phyloP scores from a whole-genome alignment of 352 stramenopile genomes.

The Pythium brachiatum region DNA sequence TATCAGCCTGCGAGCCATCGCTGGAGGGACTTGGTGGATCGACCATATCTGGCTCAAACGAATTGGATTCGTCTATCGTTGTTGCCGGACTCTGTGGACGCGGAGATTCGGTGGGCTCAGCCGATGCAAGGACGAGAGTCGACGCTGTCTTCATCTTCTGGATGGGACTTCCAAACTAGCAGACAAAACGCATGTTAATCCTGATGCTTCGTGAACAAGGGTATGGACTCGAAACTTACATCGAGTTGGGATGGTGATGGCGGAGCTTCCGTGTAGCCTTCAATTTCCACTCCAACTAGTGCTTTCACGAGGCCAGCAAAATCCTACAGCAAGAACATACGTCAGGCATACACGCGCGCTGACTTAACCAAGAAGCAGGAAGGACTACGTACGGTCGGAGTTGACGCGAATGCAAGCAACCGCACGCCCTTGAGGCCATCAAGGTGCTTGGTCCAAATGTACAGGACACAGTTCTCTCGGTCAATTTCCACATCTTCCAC shows the following conservation, averaged over 20 bases:
- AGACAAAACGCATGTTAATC: neutral
- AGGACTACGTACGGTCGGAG: constrained; percentile 9
- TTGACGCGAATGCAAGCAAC: constrained; percentile 24
- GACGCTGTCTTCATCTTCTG: constrained; percentile 25
- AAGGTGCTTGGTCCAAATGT: constrained; percentile 34
- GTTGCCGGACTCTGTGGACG: constrained; percentile 10
- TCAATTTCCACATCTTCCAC: constrained; percentile 44
- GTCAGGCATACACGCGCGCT: too few species aligned
- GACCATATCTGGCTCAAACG: constrained; percentile 8
- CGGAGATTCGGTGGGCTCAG: neutral
- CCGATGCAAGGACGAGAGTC: constrained; percentile 10
- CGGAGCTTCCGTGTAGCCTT: constrained; percentile 20
- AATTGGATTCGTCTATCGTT: constrained; percentile 6
- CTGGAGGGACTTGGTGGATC: neutral
- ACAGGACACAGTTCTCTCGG: constrained; percentile 24
- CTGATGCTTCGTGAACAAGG: neutral
- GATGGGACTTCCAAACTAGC: constrained; percentile 25
- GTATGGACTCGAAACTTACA: constrained; percentile 1
- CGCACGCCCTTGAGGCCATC: constrained; percentile 25
- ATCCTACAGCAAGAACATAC: constrained; percentile 14
- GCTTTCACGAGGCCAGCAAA: constrained; percentile 27
- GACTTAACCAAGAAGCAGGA: too few species aligned
- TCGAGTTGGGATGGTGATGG: constrained; percentile 1
- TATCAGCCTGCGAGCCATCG: neutral
- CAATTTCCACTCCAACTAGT: constrained; percentile 22